phyloP scores from a whole-genome alignment of 2,329 filamentous ascomycete genomes.

The Neonectria neomacrospora region DNA sequence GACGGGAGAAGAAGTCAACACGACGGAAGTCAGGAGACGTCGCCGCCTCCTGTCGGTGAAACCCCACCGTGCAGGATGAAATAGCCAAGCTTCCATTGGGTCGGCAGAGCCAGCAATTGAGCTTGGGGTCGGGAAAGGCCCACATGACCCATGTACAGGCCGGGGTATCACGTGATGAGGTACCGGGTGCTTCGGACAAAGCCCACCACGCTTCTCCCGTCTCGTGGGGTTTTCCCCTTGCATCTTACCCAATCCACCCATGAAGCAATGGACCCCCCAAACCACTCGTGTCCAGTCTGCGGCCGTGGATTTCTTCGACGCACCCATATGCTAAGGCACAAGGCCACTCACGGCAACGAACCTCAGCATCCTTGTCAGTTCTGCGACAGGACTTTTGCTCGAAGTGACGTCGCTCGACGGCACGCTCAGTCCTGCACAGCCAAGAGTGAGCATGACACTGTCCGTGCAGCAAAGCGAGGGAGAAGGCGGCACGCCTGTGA shows the following conservation, averaged over 20 bases:
- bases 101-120: neutral
- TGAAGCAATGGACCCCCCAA: neutral
- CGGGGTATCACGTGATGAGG: neutral
- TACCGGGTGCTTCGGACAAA: neutral
- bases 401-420: slow-evolving; percentile 1
- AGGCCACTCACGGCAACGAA: neutral
- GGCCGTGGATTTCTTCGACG: neutral
- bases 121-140: neutral
- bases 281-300: neutral
- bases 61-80: neutral
- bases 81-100: neutral
- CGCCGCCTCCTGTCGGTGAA: neutral
- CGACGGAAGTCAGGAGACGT: neutral
- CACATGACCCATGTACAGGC: no score
- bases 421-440: neutral
- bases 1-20: neutral
- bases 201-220: neutral
- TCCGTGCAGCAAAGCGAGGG: neutral
- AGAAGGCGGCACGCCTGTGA: neutral
- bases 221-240: neutral
- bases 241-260: neutral
- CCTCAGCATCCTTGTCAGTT: neutral
- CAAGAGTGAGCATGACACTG: neutral
- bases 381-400: neutral
- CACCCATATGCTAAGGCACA: neutral